Percentiles rank a stretch among this genome's conserved stretches.
Evolutionary conservation across 176 grass and related monocot species (phyloP).

Genomic region (Miscanthus lutarioriparius): DNA sequence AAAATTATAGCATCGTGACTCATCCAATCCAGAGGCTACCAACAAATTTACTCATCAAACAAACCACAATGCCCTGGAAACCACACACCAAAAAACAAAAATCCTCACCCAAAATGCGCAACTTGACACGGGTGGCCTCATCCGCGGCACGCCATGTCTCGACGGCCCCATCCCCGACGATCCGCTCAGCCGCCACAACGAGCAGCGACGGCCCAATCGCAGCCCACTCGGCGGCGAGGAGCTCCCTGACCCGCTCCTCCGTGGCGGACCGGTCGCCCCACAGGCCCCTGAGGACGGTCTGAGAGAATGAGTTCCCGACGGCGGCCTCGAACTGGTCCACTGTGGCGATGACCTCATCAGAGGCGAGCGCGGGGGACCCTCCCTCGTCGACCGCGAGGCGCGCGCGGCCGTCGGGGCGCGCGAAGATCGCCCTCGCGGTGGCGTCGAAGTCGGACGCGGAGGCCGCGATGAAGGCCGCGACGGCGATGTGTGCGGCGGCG

Average conservation of each 20-base stretch:
- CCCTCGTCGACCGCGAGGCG: slow-evolving; percentile 13
- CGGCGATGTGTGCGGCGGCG: slow-evolving; percentile 25
- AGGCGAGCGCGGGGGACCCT: slow-evolving; percentile 9
- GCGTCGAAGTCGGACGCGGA: slow-evolving; percentile 42
- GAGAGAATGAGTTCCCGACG: slow-evolving; percentile 33
- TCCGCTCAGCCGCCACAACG: slow-evolving; percentile 31
- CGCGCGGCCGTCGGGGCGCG: slow-evolving; percentile 35
- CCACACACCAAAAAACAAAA: background rate
- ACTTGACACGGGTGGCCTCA: slow-evolving; percentile 11
- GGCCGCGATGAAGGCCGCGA: slow-evolving; percentile 28
- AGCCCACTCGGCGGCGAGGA: slow-evolving; percentile 39
- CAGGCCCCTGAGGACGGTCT: slow-evolving; percentile 5
- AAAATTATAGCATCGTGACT: background rate
- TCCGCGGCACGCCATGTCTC: slow-evolving; percentile 26
- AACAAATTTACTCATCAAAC: background rate
- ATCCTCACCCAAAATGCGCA: slow-evolving; percentile 40
- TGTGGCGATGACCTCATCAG: background rate
- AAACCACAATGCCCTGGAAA: background rate
- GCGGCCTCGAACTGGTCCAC: slow-evolving; percentile 47
- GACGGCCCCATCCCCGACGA: slow-evolving; percentile 31
- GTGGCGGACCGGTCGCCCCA: slow-evolving; percentile 19
- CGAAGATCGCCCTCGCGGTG: slow-evolving; percentile 34
- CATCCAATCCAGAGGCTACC: background rate
- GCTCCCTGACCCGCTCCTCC: slow-evolving; percentile 40
- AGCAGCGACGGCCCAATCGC: slow-evolving; percentile 41